Conservation (phyloP, 176 grass and related monocot species). For the Carex parvula region DNA sequence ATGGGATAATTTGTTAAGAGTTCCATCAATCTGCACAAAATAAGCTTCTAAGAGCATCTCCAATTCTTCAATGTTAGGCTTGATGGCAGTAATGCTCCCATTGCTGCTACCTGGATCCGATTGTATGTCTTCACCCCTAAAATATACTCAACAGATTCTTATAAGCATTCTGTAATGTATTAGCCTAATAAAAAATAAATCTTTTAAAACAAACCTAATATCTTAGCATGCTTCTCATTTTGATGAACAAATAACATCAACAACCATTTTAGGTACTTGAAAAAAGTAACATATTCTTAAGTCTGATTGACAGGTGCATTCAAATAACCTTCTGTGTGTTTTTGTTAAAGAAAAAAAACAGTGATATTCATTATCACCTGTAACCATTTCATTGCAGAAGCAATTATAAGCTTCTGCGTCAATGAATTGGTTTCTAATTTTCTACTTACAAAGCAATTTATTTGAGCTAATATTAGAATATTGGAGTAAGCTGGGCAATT, state of each 20-base stretch:
- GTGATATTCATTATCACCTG: background rate
- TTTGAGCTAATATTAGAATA: background rate
- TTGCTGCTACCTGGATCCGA: conserved; percentile 50
- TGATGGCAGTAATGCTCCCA: conserved; percentile 53
- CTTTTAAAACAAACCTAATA: background rate
- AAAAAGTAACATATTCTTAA: background rate
- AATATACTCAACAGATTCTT: conserved; percentile 10
- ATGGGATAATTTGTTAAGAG: conserved; percentile 84
- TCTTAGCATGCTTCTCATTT: conserved; percentile 13
- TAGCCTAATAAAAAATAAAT: background rate
- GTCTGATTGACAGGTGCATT: background rate
- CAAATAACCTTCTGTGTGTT: background rate
- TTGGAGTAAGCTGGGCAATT: background rate
- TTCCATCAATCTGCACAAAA: conserved; percentile 92
- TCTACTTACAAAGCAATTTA: background rate
- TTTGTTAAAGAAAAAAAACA: background rate
- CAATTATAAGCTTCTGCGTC: background rate
- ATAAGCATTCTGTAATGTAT: background rate
- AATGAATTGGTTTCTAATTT: background rate
- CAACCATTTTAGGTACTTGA: background rate
- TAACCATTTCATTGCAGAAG: background rate
- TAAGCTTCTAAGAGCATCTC: conserved; percentile 95
- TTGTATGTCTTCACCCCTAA: conserved; percentile 64
- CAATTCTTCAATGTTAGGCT: conserved; percentile 80
- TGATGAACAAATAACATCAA: background rate